A percentile compares a stretch with the other conserved stretches of the same genome.
Evolutionary conservation across 257 asterid species (phyloP).

Genomic region (Thymus quinquecostatus): DNA sequence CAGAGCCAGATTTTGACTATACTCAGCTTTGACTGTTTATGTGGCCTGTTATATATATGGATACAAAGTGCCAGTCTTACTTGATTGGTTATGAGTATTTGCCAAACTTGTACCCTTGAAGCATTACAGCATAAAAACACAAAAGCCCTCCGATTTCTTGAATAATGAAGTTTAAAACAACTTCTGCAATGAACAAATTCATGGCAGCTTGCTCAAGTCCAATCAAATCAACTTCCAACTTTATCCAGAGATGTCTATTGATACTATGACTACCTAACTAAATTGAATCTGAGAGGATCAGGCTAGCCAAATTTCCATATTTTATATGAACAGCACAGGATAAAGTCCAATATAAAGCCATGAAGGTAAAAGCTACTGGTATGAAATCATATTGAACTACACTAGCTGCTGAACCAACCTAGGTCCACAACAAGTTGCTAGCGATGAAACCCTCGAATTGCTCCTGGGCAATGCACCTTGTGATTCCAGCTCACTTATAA

Average conservation of each 20-base stretch:
- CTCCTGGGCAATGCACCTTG: slow-evolving; percentile 99
- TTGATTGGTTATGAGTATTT: slow-evolving; percentile 9
- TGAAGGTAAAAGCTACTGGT: slow-evolving; percentile 3
- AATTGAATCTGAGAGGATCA: slow-evolving; percentile 1
- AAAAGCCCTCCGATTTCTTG: slow-evolving; percentile 21
- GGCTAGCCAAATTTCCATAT: slow-evolving; percentile 22
- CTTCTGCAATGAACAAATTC: slow-evolving; percentile 6
- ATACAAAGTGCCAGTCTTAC: slow-evolving; percentile 18
- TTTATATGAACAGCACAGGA: background rate
- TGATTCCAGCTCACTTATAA: slow-evolving; percentile 95
- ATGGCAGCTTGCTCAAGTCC: slow-evolving; percentile 18
- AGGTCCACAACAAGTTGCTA: slow-evolving; percentile 99
- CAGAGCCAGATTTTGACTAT: background rate
- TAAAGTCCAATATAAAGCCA: slow-evolving; percentile 20
- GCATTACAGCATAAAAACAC: background rate
- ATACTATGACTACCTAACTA: slow-evolving; percentile 20
- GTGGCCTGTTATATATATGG: slow-evolving; percentile 18
- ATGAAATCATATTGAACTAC: slow-evolving; percentile 10
- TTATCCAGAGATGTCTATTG: slow-evolving; percentile 8
- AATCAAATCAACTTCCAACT: slow-evolving; percentile 25
- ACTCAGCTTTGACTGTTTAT: slow-evolving; percentile 25
- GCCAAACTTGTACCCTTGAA: slow-evolving; percentile 4
- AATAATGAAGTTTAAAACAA: slow-evolving; percentile 23
- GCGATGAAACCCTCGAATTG: slow-evolving; percentile 98
- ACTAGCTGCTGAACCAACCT: slow-evolving; percentile 57